These are phyloP conservation scores for Kurtzmaniella natalensis DNA, from an alignment of 1,139 yeast species.

Conservation along the genomic window DNA sequence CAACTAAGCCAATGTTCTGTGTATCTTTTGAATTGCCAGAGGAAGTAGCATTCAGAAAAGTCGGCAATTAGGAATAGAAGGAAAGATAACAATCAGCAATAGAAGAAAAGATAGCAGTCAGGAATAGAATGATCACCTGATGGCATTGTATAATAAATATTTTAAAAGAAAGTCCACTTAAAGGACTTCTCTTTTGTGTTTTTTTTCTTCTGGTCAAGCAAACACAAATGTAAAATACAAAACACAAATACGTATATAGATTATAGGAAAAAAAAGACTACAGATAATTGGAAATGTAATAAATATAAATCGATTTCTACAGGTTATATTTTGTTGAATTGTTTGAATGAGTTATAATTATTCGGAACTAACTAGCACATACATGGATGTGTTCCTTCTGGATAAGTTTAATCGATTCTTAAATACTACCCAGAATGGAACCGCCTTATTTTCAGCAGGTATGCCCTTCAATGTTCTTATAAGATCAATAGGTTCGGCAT, in stretches of 20 bases:
- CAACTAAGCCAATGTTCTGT: constrained; percentile 95
- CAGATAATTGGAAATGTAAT: too few species aligned
- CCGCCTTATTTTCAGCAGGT: constrained; percentile 43
- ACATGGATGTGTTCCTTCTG: constrained; percentile 25
- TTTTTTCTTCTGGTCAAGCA: too few species aligned
- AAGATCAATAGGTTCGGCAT: constrained; percentile 48
- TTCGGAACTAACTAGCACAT: constrained; percentile 20
- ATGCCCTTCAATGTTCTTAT: constrained; percentile 36
- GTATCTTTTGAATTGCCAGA: constrained; percentile 74
- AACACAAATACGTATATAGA: too few species aligned
- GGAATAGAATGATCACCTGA: too few species aligned
- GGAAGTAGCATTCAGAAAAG: constrained; percentile 67
- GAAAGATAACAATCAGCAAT: too few species aligned
- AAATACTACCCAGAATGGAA: constrained; percentile 55
- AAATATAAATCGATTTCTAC: background rate
- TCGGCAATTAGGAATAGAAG: too few species aligned
- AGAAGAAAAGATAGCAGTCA: too few species aligned
- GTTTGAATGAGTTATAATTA: constrained; percentile 16
- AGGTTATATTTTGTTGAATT: constrained; percentile 12
- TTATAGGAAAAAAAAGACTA: too few species aligned
- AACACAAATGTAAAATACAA: too few species aligned
- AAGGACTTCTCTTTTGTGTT: too few species aligned
- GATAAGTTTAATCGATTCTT: constrained; percentile 35
- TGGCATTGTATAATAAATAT: too few species aligned
- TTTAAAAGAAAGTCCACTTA: too few species aligned